These are phyloP conservation scores for Aspergillus ochraceoroseus DNA, from an alignment of 2,329 filamentous ascomycete genomes.

Conservation along the genomic window DNA sequence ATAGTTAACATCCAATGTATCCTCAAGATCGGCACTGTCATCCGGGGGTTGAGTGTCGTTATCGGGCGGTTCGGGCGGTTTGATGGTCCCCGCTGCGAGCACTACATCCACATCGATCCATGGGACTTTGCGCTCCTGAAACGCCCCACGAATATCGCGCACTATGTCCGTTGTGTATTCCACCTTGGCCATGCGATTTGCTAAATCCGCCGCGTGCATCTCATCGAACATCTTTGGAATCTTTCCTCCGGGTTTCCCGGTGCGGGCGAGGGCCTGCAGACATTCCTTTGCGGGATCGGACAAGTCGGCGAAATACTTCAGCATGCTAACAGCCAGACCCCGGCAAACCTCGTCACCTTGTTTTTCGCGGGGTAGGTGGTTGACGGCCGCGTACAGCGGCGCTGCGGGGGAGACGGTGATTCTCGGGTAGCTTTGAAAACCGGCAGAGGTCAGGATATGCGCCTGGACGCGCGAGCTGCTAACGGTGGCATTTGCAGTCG, in stretches of 20 bases:
- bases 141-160: conserved; percentile 65
- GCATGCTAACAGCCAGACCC: conserved; percentile 83
- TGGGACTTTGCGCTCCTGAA: conserved; percentile 74
- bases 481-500: conserved; percentile 77
- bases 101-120: conserved; percentile 87
- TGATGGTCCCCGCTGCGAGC: conserved; percentile 69
- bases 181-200: conserved; percentile 74
- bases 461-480: conserved; percentile 93
- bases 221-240: conserved; percentile 73
- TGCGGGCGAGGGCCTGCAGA: conserved; percentile 54
- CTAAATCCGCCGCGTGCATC: conserved; percentile 86
- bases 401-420: conserved; percentile 92
- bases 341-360: conserved; percentile 93
- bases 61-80: conserved; percentile 56
- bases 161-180: conserved; percentile 72
- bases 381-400: conserved; percentile 82
- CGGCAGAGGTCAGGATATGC: conserved; percentile 84
- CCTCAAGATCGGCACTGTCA: conserved; percentile 47
- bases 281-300: conserved; percentile 68
- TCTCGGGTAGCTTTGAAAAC: conserved; percentile 82
- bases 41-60: conserved; percentile 61
- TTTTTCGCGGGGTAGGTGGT: conserved; percentile 83
- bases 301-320: conserved; percentile 90
- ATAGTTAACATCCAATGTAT: conserved; percentile 54
- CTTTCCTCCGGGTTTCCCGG: conserved; percentile 55